These are phyloP conservation scores for Colletotrichum brevisporum DNA, from an alignment of 2,329 filamentous ascomycete genomes.

Conservation along the genomic window DNA sequence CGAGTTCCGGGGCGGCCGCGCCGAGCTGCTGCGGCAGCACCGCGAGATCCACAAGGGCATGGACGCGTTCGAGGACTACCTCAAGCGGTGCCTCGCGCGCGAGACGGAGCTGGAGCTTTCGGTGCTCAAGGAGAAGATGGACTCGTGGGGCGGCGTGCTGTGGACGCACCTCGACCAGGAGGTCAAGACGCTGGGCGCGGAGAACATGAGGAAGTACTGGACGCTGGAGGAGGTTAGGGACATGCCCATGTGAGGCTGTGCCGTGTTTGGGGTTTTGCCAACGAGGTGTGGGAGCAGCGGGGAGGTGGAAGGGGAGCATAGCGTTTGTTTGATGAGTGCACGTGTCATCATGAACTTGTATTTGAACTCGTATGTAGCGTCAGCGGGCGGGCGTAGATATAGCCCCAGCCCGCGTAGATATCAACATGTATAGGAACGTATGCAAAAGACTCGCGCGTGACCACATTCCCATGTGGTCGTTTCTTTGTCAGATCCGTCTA, in stretches of 20 bases:
- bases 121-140: constrained; percentile 79
- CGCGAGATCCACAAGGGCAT: constrained; percentile 83
- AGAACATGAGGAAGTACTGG: constrained; percentile 92
- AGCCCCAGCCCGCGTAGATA: neutral
- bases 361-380: constrained; percentile 11
- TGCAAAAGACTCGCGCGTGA: neutral
- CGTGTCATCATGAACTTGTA: constrained; percentile 30
- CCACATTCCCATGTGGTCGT: constrained; percentile 6
- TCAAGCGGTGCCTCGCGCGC: constrained; percentile 72
- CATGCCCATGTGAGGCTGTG: constrained; percentile 73
- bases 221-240: constrained; percentile 79
- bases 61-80: constrained; percentile 76
- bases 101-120: constrained; percentile 71
- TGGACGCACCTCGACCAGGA: constrained; percentile 90
- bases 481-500: neutral
- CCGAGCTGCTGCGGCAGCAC: constrained; percentile 81
- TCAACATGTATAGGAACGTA: constrained; percentile 13
- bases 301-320: too few relatives aligned
- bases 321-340: neutral
- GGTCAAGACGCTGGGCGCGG: constrained; percentile 81
- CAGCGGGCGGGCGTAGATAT: neutral
- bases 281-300: too few relatives aligned
- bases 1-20: constrained; percentile 70
- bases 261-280: neutral
- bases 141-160: constrained; percentile 82